Evolutionary conservation across 768 basidiomycete species (phyloP), one percentile per base, ranked within the genome.

Genomic region (Trametes meyenii): DNA sequence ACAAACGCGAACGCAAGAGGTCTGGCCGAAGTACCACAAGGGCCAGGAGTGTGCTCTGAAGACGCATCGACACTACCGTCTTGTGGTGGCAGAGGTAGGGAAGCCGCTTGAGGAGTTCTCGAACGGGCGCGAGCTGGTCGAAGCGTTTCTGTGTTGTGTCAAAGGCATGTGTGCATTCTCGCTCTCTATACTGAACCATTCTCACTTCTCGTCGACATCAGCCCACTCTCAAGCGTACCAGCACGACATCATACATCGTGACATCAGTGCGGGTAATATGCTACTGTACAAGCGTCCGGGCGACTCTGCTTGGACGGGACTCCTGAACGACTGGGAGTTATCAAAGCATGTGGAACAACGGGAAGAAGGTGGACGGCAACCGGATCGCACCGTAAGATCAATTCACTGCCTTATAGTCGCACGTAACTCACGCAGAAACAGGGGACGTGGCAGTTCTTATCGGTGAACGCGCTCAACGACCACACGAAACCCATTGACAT

Each of bases 21-120:
- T 56, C 8, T 62, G 61, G 61, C 21, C 21, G 29, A 8, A 33
- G 29, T 11, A 40, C 1, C 39, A 62, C 21, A 19, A 36, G 6
- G 44, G 23, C 11, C 12, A 42, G 33, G 19, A 44, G 50, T 33
- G 29, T 33, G 42, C 40, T 0, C 43, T 62, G 38, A 56, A 56
- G 55, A 21, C 12, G 35, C 52, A 60, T 62, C 42, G 43, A 21
- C 64, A 66, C 38, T 66, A 62, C 42, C 64, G 64, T 5, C 56
- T 66, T 10, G 60, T 62, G 16, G 52, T 62, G 13, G 14, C 56
- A 21, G 56, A 66, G 21, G 64, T 66, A 19, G 36, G 57, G 14
- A 50, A 42, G 19, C 64, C 64, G 3, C 36, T 65, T 43, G 43
- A 48, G 0, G 21, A 58, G 17, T 61, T 56, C 17, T 5, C 14